Base-by-base conservation (phyloP, 2,329 filamentous ascomycete genomes). In the Thelonectria olida region DNA sequence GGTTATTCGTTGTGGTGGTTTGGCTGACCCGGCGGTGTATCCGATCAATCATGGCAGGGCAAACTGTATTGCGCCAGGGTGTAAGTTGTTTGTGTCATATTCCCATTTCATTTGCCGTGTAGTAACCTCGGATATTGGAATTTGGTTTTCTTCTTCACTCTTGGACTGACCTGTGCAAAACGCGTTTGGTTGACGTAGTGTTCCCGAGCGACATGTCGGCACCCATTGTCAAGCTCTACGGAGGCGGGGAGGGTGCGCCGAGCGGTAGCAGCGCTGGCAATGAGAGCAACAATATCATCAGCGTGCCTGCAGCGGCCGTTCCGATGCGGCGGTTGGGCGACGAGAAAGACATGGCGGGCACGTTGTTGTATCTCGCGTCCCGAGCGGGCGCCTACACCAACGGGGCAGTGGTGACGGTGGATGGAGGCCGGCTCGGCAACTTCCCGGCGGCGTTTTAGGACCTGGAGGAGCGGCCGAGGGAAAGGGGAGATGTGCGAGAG, bases 301-400 rank as follows among this genome's bases (percentile, higher is more conserved):
- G 20, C 23, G 61, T 80, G n/a, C 75, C 79, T 13, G 81, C 76
- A 62, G 75, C 75, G 1, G 73, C 80, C 51, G 80, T 89, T 42
- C 89, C 89, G 0, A 76, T 88, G n/a, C 83, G 83, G 39, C 80
- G 89, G 45, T 81, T 85, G 62, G 89, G 89, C 2, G 81, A 84
- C 39, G 82, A 87, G 59, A 76, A 86, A 66, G 89, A 79, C 44
- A 86, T 92, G 80, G 86, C 83, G 2, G 88, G 89, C 1, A 80
- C 86, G 48, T 82, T 92, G 23, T 72, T 92, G 51, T 92, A 88
- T 78, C 79, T 92, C 71, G 86, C 85, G 4, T 87, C 86, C 49
- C 78, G 84, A 63, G 88, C 88, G 3, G 90, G 90, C 1, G 85
- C 85, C 4, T 92, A 90, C 73, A 79, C 85, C 67, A 91, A 91